Evolutionary conservation across 768 basidiomycete species (phyloP), one percentile per base, ranked within the genome.

Genomic region (Podaxis sp.): DNA sequence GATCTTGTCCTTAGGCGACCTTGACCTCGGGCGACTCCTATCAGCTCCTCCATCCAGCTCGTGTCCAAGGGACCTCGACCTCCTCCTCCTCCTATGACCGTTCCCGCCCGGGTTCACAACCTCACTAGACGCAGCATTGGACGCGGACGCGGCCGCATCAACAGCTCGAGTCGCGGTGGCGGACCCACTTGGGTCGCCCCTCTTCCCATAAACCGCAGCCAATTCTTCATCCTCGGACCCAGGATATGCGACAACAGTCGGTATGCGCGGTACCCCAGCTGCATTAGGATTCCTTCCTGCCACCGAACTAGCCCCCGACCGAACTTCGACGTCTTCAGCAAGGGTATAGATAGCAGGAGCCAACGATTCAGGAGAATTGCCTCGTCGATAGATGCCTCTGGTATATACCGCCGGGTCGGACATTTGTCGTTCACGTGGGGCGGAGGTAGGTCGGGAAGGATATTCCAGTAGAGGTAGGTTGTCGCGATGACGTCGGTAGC

Each of bases 191-290:
- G 33, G 33, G 9, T 4, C 33, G 9, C 19, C 12, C 36, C 37
- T 17, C 19, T 25, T 22, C 37, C 19, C 19, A 36, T 19, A 36
- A 55, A 24, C 53, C 6, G 36, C 36, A 38, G 11, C 1, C 54
- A 51, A 40, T 4, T 37, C 43, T 22, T 47, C 53, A 12, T 59
- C 29, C 17, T 58, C 57, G 5, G 13, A 13, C 2, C 29, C 60
- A 8, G 60, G 60, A 24, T 61, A 61, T 19, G 41, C 43, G 13
- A 61, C 53, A 46, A 61, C 27, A 17, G 60, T 61, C 7, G 60
- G 60, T 22, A 47, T 13, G 6, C 60, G 52, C 2, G 52, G 60
- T 15, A 61, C 37, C 2, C 29, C 53, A 47, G 15, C 8, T n/a
- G 33, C 27, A 36, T 13, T 29, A 29, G 19, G 24, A 40, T 22